A percentile compares a stretch with the other conserved stretches of the same genome.
Evolutionary conservation across 306 rosid genomes (phyloP).

Genomic region (Glycyrrhiza uralensis): DNA sequence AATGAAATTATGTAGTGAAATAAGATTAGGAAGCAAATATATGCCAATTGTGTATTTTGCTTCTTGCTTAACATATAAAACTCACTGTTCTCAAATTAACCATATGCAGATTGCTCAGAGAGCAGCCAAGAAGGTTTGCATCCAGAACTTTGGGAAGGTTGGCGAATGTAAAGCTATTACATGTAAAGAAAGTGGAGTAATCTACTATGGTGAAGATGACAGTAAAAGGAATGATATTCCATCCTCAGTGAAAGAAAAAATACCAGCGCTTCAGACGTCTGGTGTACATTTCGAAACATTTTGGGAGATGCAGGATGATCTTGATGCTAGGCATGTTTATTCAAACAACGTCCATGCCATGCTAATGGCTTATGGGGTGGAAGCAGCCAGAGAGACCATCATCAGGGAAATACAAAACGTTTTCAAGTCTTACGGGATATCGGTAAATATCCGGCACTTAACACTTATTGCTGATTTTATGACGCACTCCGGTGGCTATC

Average conservation of each 20-base stretch:
- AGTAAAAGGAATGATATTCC: slow-evolving; percentile 45
- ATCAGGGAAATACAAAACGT: slow-evolving; percentile 77
- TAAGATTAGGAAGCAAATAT: not conserved
- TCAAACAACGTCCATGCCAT: slow-evolving; percentile 71
- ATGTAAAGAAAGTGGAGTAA: slow-evolving; percentile 72
- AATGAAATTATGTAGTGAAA: slow-evolving; percentile 3
- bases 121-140: slow-evolving; percentile 67
- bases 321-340: slow-evolving; percentile 67
- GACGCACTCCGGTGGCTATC: slow-evolving; percentile 74
- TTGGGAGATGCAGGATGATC: slow-evolving; percentile 64
- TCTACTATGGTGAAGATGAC: slow-evolving; percentile 59
- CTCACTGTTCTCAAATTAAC: not conserved
- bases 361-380: slow-evolving; percentile 73
- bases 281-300: slow-evolving; percentile 74
- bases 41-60: not conserved
- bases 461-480: slow-evolving; percentile 81
- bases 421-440: slow-evolving; percentile 80
- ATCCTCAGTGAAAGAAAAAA: slow-evolving; percentile 47
- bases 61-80: not conserved
- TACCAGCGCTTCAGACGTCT: slow-evolving; percentile 73
- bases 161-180: slow-evolving; percentile 59
- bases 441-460: slow-evolving; percentile 78
- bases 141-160: slow-evolving; percentile 69
- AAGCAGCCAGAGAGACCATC: slow-evolving; percentile 84
- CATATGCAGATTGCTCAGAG: slow-evolving; percentile 63